phyloP scores from a whole-genome alignment of 2,329 filamentous ascomycete genomes.

The Trichoderma breve region DNA sequence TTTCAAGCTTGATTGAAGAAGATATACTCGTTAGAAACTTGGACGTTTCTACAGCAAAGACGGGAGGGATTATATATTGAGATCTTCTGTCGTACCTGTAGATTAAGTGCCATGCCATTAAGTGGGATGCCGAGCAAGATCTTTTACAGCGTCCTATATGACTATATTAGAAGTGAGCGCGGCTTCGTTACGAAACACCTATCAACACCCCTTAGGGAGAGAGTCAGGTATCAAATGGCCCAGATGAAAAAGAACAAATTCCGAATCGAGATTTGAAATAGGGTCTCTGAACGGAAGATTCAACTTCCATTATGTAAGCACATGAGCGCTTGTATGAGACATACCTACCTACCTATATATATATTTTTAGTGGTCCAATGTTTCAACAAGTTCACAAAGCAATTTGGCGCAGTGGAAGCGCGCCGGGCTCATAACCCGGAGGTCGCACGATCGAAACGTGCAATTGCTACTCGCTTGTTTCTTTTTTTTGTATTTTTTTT shows the following conservation, averaged over 20 bases:
- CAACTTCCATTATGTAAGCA: not conserved
- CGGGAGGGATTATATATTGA: not conserved
- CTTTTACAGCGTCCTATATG: not conserved
- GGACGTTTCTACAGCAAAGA: not conserved
- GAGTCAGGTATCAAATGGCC: not conserved
- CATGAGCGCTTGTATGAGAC: not conserved
- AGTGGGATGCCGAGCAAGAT: not conserved
- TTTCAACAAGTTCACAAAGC: conserved; percentile 22
- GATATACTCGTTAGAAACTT: not conserved
- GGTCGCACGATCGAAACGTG: conserved; percentile 33
- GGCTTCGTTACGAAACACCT: not conserved
- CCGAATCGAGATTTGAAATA: not conserved
- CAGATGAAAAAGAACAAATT: not conserved
- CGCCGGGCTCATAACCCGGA: conserved; percentile 33
- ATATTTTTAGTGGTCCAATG: not conserved
- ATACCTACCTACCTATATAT: not conserved
- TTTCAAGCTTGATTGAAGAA: not conserved
- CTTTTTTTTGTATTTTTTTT: not conserved
- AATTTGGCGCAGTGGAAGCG: conserved; percentile 34
- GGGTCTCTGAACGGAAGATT: not conserved
- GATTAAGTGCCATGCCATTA: not conserved
- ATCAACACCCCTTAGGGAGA: not conserved
- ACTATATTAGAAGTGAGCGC: not conserved
- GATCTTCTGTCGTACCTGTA: not conserved
- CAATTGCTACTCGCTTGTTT: conserved; percentile 30